These are phyloP conservation scores for Diplodia mutila DNA, from an alignment of 2,329 filamentous ascomycete genomes.

Conservation along the genomic window DNA sequence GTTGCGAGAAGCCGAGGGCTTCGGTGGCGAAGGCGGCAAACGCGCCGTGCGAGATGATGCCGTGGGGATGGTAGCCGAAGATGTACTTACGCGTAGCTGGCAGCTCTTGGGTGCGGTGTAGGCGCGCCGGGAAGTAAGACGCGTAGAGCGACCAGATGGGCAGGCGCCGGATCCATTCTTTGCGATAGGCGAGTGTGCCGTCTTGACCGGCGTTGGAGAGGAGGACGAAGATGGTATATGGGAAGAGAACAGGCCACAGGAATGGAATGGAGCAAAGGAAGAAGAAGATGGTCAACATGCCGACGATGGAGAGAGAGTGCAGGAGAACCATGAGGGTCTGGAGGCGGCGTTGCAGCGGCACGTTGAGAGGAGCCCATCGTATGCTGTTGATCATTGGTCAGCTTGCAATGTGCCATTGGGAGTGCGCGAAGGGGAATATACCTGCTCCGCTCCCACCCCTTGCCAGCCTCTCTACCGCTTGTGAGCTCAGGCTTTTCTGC, in stretches of 20 bases:
- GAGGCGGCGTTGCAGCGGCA: slow-evolving; percentile 57
- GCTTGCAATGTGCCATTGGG: neutral
- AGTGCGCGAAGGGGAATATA: slow-evolving; percentile 31
- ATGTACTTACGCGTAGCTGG: slow-evolving; percentile 88
- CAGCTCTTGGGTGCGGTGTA: slow-evolving; percentile 83
- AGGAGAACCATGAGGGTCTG: slow-evolving; percentile 55
- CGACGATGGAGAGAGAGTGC: slow-evolving; percentile 54
- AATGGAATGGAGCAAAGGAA: slow-evolving; percentile 88
- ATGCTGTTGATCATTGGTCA: slow-evolving; percentile 55
- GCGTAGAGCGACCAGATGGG: slow-evolving; percentile 87
- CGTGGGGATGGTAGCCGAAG: slow-evolving; percentile 95
- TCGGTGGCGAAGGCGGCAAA: slow-evolving; percentile 92
- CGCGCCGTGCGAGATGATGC: slow-evolving; percentile 96
- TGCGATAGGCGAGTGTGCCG: slow-evolving; percentile 75
- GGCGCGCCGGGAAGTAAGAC: slow-evolving; percentile 84
- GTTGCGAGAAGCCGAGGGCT: slow-evolving; percentile 79
- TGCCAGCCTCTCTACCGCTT: slow-evolving; percentile 57
- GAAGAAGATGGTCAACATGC: slow-evolving; percentile 76
- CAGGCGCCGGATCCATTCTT: slow-evolving; percentile 71
- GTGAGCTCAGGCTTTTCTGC: slow-evolving; percentile 49
- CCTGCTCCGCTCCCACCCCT: slow-evolving; percentile 57
- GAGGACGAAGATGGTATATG: slow-evolving; percentile 83
- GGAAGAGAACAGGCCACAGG: slow-evolving; percentile 78
- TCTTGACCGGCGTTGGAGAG: slow-evolving; percentile 77
- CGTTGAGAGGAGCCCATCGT: slow-evolving; percentile 83